phyloP scores from a whole-genome alignment of 208 protist genomes.

The Entamoeba dispar region DNA sequence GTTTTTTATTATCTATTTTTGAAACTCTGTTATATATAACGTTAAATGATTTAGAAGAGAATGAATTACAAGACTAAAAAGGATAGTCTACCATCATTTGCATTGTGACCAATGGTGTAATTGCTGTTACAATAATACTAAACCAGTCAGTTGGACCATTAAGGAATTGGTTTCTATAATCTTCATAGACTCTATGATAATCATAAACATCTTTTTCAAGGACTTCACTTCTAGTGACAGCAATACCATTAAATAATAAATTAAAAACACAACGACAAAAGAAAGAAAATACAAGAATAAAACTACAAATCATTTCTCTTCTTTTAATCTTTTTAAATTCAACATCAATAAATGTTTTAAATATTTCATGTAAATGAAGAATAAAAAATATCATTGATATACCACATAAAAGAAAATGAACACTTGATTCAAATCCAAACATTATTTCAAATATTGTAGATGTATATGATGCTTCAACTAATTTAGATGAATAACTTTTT shows the following conservation, averaged over 20 bases:
- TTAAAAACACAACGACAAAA: background rate
- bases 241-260: background rate
- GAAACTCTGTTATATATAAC: no score
- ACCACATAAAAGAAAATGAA: background rate
- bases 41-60: no score
- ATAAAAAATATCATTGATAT: background rate
- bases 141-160: background rate
- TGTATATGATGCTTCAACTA: background rate
- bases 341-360: background rate
- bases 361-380: background rate
- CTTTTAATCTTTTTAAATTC: background rate
- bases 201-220: background rate
- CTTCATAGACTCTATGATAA: background rate
- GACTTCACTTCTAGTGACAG: background rate
- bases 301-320: background rate
- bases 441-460: background rate
- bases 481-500: no score
- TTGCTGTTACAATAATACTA: background rate
- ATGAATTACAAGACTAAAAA: background rate
- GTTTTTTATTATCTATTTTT: no score
- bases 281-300: background rate
- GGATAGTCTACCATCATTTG: background rate
- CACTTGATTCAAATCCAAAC: background rate
- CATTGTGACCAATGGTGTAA: background rate
- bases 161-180: background rate